These are phyloP conservation scores for Trypanosoma lewisi DNA, from an alignment of 208 protist genomes.

Conservation along the genomic window DNA sequence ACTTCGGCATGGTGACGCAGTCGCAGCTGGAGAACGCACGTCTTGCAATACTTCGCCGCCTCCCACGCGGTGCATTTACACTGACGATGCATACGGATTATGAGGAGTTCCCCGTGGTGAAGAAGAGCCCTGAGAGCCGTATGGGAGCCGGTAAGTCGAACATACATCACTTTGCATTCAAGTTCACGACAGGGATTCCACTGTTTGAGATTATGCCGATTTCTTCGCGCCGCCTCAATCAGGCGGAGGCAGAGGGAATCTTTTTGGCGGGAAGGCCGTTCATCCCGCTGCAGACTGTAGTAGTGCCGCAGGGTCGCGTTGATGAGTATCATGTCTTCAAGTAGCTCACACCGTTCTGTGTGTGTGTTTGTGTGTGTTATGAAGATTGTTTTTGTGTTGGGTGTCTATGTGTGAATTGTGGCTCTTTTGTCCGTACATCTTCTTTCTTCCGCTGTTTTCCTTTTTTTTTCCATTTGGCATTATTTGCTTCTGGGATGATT, in stretches of 20 bases:
- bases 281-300: conserved; percentile 85
- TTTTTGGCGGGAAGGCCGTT: conserved; percentile 78
- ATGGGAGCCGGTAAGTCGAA: conserved; percentile 89
- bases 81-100: conserved; percentile 89
- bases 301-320: conserved; percentile 87
- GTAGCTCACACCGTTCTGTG: conserved; percentile 25
- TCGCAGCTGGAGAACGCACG: conserved; percentile 88
- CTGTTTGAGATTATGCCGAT: conserved; percentile 82
- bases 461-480: too few relatives aligned
- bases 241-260: conserved; percentile 88
- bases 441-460: too few relatives aligned
- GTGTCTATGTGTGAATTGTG: too few relatives aligned
- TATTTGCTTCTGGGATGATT: too few relatives aligned
- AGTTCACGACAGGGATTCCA: conserved; percentile 87
- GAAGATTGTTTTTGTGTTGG: neutral
- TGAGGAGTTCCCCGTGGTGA: conserved; percentile 87
- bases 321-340: conserved; percentile 91
- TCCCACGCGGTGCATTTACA: conserved; percentile 79
- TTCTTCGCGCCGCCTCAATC: conserved; percentile 65
- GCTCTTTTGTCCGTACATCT: too few relatives aligned
- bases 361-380: neutral
- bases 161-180: conserved; percentile 91
- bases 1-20: conserved; percentile 90
- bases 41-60: conserved; percentile 80
- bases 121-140: conserved; percentile 87